A percentile compares a stretch with the other conserved stretches of the same genome.
These are phyloP conservation scores for Cephaloascus fragrans DNA, from an alignment of 805 yeast species.

Conservation along the genomic window DNA sequence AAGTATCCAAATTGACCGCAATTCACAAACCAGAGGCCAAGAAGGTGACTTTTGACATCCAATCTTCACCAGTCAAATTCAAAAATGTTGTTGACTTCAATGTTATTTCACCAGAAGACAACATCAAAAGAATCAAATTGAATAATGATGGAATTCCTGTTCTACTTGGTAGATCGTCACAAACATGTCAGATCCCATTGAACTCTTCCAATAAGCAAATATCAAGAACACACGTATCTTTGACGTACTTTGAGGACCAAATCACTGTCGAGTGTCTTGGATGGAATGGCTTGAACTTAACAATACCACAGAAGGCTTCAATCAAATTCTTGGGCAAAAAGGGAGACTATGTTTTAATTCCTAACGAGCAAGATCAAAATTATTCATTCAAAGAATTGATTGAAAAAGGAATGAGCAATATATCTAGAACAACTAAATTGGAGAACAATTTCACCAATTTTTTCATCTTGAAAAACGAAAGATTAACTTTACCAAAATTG, in stretches of 20 bases:
- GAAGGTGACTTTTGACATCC: background rate
- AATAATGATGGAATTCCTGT: slow-evolving; percentile 25
- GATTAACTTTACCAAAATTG: slow-evolving; percentile 52
- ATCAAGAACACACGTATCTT: slow-evolving; percentile 55
- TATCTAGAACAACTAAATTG: slow-evolving; percentile 27
- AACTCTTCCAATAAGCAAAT: slow-evolving; percentile 42
- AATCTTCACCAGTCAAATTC: slow-evolving; percentile 1
- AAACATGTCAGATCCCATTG: slow-evolving; percentile 41
- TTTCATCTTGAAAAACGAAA: slow-evolving; percentile 51
- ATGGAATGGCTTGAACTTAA: slow-evolving; percentile 66
- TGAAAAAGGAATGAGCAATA: slow-evolving; percentile 1
- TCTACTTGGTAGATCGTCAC: slow-evolving; percentile 61
- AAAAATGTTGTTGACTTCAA: slow-evolving; percentile 22
- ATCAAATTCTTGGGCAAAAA: slow-evolving; percentile 17
- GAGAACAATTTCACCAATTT: slow-evolving; percentile 40
- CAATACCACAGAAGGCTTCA: slow-evolving; percentile 40
- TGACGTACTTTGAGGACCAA: slow-evolving; percentile 32
- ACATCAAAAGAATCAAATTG: slow-evolving; percentile 23
- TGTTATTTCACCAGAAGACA: slow-evolving; percentile 5
- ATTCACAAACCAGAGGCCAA: background rate
- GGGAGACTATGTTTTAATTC: slow-evolving; percentile 8
- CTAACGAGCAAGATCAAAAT: slow-evolving; percentile 4
- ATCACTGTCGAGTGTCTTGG: slow-evolving; percentile 66
- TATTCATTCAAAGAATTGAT: background rate
- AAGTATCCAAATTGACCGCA: background rate